Percentiles rank a stretch among this genome's conserved stretches.
Evolutionary conservation across 805 yeast species (phyloP).

Genomic region (Candida parachauliodes): DNA sequence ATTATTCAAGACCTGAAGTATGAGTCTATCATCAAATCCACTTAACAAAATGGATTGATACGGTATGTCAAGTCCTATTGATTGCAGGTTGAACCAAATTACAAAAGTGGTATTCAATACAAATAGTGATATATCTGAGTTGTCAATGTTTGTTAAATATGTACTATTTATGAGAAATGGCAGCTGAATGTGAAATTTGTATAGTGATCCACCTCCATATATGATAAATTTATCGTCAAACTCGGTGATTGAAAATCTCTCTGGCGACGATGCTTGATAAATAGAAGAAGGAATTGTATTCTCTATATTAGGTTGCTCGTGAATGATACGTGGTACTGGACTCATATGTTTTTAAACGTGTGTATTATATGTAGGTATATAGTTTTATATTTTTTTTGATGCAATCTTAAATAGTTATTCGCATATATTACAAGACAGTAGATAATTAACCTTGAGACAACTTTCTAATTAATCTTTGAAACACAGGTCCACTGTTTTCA

Average conservation of each 20-base stretch:
- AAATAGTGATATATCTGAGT: slow-evolving; percentile 19
- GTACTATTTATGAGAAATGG: slow-evolving; percentile 3
- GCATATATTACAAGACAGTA: no score
- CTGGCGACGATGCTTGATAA: slow-evolving; percentile 39
- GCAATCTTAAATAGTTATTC: not conserved
- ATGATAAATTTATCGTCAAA: slow-evolving; percentile 34
- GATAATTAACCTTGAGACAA: slow-evolving; percentile 18
- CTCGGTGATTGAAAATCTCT: slow-evolving; percentile 21
- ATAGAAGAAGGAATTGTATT: slow-evolving; percentile 33
- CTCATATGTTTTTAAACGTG: slow-evolving; percentile 2
- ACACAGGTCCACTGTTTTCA: slow-evolving; percentile 31
- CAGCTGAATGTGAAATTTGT: not conserved
- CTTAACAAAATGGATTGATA: slow-evolving; percentile 32
- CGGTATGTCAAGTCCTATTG: slow-evolving; percentile 30
- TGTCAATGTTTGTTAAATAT: slow-evolving; percentile 10
- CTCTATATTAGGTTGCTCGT: slow-evolving; percentile 36
- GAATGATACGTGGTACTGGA: slow-evolving; percentile 10
- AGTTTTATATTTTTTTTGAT: slow-evolving; percentile 1
- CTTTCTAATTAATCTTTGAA: slow-evolving; percentile 36
- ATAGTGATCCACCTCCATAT: slow-evolving; percentile 33
- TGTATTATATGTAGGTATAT: not conserved
- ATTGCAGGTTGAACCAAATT: slow-evolving; percentile 22
- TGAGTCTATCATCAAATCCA: slow-evolving; percentile 26
- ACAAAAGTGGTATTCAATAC: slow-evolving; percentile 33
- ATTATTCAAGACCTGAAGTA: slow-evolving; percentile 29